Percentiles rank a stretch among this genome's conserved stretches.
phyloP scores from a whole-genome alignment of 2,329 filamentous ascomycete species.

The Lasiodiplodia gonubiensis region DNA sequence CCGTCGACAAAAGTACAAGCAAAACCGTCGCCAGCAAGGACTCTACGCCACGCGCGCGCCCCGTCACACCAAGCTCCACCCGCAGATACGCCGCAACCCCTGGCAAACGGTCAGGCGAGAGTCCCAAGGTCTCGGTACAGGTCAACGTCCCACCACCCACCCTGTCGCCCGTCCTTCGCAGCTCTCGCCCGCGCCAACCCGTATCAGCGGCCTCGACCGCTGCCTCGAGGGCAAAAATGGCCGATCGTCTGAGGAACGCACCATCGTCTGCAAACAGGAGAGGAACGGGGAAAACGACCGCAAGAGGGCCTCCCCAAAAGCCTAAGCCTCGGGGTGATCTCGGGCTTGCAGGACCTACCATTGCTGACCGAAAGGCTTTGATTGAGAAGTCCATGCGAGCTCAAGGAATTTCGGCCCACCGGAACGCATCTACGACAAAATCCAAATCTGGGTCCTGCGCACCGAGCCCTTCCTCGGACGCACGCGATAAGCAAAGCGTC shows the following conservation, averaged over 20 bases:
- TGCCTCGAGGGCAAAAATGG: slow-evolving; percentile 30
- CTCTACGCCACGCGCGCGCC: slow-evolving; percentile 29
- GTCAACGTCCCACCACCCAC: slow-evolving; percentile 31
- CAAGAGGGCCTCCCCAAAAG: slow-evolving; percentile 16
- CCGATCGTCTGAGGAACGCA: slow-evolving; percentile 22
- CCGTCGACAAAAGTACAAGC: slow-evolving; percentile 29
- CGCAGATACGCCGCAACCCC: slow-evolving; percentile 38
- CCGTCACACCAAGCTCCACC: slow-evolving; percentile 34
- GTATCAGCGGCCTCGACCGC: slow-evolving; percentile 32
- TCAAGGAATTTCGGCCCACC: slow-evolving; percentile 12
- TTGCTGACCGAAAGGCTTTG: slow-evolving; percentile 24
- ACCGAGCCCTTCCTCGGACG: slow-evolving; percentile 17
- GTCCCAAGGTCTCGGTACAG: slow-evolving; percentile 26
- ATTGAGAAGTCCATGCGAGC: slow-evolving; percentile 27
- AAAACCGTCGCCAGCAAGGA: slow-evolving; percentile 25
- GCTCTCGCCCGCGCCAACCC: slow-evolving; percentile 32
- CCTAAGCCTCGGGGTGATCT: slow-evolving; percentile 17
- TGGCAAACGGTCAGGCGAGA: slow-evolving; percentile 9
- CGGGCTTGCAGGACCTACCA: slow-evolving; percentile 15
- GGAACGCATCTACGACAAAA: slow-evolving; percentile 3
- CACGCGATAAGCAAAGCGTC: background rate
- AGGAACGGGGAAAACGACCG: background rate
- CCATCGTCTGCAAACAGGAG: slow-evolving; percentile 3
- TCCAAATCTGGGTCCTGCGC: slow-evolving; percentile 10
- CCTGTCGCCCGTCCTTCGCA: slow-evolving; percentile 34